These are phyloP conservation scores for Lepidium didymum DNA, from an alignment of 345 rosid species.

Conservation along the genomic window DNA sequence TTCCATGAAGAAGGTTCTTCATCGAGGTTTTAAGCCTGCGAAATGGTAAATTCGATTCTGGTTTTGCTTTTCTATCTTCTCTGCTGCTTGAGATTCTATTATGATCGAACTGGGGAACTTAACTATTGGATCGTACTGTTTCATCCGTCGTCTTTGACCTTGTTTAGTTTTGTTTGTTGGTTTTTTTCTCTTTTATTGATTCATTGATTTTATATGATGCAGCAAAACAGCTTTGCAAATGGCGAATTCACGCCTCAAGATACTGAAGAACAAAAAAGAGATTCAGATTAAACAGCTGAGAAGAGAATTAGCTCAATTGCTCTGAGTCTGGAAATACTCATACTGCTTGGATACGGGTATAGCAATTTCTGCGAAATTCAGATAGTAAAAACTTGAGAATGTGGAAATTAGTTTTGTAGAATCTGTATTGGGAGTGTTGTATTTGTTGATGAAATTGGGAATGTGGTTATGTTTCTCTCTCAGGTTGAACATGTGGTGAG, in stretches of 20 bases:
- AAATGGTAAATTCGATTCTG: slow-evolving; percentile 50
- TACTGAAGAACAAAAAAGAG: slow-evolving; percentile 64
- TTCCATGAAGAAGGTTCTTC: slow-evolving; percentile 39
- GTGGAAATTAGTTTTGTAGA: background rate
- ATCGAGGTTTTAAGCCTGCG: slow-evolving; percentile 80
- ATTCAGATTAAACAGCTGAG: slow-evolving; percentile 61
- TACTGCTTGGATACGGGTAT: slow-evolving; percentile 80
- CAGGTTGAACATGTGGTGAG: slow-evolving; percentile 92
- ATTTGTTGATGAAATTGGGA: background rate
- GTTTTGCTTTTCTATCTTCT: background rate
- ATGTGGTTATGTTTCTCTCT: background rate
- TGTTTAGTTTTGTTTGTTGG: too few relatives aligned
- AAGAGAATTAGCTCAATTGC: slow-evolving; percentile 77
- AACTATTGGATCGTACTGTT: background rate
- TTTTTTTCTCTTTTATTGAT: too few relatives aligned
- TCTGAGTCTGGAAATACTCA: slow-evolving; percentile 70
- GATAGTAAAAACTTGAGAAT: background rate
- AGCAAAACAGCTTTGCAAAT: slow-evolving; percentile 81
- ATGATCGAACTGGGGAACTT: background rate
- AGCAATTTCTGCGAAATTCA: background rate
- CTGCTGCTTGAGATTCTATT: background rate
- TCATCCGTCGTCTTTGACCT: background rate
- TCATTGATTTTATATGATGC: background rate
- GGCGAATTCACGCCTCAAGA: slow-evolving; percentile 63
- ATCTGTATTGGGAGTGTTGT: background rate